Evolutionary conservation across 345 rosid genomes (phyloP), one percentile per base, ranked within the genome.

Genomic region (Mallotus nudiflorus): DNA sequence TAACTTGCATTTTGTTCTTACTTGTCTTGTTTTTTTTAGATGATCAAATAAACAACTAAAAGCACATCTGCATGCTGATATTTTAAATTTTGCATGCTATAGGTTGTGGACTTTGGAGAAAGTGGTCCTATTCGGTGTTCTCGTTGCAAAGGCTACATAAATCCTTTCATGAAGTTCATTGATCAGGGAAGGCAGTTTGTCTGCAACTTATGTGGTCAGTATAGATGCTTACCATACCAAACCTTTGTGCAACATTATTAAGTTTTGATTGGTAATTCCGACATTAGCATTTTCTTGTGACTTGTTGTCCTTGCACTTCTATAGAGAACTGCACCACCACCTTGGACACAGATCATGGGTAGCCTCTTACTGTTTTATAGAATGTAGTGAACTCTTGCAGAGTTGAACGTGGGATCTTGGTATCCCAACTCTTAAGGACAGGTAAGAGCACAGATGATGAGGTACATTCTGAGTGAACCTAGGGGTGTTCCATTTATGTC

Each of bases 21-120:
- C n/a, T 29, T 13, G n/a, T n/a, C n/a, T 14, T 57, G 19, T 29
- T 24, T 4, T n/a, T 56, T 7, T 56, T 14, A 25, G 29, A 57
- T 57, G 13, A 39, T 19, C 16, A 12, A 44, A 15, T 14, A 24
- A 45, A 25, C 9, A 33, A 3, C 18, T 37, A 13, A 57, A 58
- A 45, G n/a, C 48, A 52, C 31, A 44, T 16, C 22, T 15, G 6
- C 16, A 10, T 58, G 24, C 8, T 29, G 5, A 31, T 16, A 35
- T 5, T 58, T 16, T 18, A 1, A 16, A 31, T 8, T 18, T 58
- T 15, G 15, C 44, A 4, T 58, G 0, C 5, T 66, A 61, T 69
- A 93, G 97, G 83, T 88, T 71, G 97, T 91, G 70, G 98, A 93
- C 81, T 93, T 93, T 68, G 98, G 98, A 60, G 97, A 93, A 75